These are phyloP conservation scores for Malassezia sympodialis DNA, from an alignment of 1,284 basidiomycete species.

Conservation along the genomic window DNA sequence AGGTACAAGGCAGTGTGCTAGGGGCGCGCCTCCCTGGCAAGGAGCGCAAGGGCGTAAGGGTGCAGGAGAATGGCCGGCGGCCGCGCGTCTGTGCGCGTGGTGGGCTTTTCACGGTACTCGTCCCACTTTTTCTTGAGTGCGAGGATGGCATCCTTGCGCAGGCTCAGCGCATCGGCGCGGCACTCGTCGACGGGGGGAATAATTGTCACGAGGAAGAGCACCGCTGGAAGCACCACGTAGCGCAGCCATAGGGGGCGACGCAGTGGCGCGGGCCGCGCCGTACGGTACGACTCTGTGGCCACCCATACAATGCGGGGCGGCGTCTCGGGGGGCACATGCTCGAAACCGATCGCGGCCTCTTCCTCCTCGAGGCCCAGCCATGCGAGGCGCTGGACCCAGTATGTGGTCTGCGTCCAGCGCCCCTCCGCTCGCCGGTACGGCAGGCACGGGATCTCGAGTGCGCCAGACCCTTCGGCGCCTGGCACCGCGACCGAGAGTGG, in stretches of 20 bases:
- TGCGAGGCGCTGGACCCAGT: conserved; percentile 11
- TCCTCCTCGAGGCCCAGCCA: conserved; percentile 13
- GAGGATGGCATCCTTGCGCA: conserved; percentile 14
- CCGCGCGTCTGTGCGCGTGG: background rate
- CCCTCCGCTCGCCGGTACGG: background rate
- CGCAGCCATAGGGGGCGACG: background rate
- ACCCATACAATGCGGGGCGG: conserved; percentile 10
- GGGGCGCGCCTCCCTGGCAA: background rate
- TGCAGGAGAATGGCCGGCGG: conserved; percentile 7
- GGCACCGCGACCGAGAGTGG: too few relatives aligned
- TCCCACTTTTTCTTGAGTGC: conserved; percentile 12
- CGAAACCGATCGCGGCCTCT: conserved; percentile 13
- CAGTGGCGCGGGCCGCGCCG: background rate
- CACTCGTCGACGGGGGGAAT: conserved; percentile 3
- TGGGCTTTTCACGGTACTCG: background rate
- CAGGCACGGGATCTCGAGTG: conserved; percentile 9
- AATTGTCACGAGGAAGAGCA: conserved; percentile 5
- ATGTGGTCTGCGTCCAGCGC: background rate
- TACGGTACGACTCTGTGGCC: background rate
- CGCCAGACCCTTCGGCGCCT: background rate
- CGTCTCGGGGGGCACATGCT: background rate
- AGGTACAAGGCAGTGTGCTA: background rate
- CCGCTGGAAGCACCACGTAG: background rate
- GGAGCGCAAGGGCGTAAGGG: conserved; percentile 2
- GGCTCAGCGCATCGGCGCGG: conserved; percentile 6